Evolutionary conservation across 495 filamentous ascomycete species (phyloP).

Genomic region (Trichoderma reesei): DNA sequence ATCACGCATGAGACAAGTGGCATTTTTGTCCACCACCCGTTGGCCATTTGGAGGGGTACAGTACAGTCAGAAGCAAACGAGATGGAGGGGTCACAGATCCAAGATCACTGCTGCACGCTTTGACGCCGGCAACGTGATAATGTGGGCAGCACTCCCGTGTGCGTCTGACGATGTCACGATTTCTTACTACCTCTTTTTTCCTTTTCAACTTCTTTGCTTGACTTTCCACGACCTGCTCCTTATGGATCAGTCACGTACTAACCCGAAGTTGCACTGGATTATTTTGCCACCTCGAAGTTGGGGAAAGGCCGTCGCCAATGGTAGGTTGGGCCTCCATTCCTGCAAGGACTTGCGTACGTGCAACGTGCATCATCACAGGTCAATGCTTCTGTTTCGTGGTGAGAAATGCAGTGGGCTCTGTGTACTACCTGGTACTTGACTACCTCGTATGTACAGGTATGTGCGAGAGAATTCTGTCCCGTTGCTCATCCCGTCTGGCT

Average conservation of each 20-base stretch:
- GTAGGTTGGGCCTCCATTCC: not conserved
- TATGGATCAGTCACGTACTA: no score
- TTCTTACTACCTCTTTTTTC: no score
- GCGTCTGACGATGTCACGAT: not conserved
- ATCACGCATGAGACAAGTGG: not conserved
- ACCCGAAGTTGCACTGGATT: not conserved
- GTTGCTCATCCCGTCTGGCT: not conserved
- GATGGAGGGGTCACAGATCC: not conserved
- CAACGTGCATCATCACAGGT: slow-evolving; percentile 1
- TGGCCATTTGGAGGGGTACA: not conserved
- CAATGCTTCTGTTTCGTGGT: not conserved
- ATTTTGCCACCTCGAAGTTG: not conserved
- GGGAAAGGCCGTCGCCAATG: not conserved
- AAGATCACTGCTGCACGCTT: not conserved
- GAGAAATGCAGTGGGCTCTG: not conserved
- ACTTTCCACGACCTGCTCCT: no score
- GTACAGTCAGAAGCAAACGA: no score
- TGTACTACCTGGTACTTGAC: no score
- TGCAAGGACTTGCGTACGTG: not conserved
- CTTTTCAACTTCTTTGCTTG: not conserved
- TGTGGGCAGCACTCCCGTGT: not conserved
- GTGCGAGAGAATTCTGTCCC: no score
- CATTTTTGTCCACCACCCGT: not conserved
- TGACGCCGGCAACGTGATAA: not conserved
- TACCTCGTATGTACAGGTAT: no score